These are phyloP conservation scores for Nothopassalora personata DNA, from an alignment of 2,329 filamentous ascomycete genomes.

Conservation along the genomic window DNA sequence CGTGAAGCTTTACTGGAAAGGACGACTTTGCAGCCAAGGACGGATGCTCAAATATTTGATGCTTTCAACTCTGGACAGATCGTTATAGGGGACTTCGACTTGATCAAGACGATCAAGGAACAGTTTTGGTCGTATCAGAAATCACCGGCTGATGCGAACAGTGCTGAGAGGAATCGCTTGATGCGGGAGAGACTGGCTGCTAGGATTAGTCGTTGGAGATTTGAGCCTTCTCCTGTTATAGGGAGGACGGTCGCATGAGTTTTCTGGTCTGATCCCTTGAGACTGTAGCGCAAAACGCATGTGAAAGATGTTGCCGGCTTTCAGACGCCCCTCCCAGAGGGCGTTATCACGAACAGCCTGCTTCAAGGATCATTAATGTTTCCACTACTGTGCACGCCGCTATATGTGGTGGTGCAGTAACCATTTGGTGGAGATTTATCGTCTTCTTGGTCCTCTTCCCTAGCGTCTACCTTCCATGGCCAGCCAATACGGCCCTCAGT, in stretches of 20 bases:
- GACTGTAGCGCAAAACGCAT: background rate
- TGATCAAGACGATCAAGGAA: slow-evolving; percentile 39
- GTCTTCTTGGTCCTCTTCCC: too few species aligned
- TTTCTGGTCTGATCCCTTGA: background rate
- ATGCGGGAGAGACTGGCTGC: slow-evolving; percentile 15
- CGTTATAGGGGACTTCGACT: slow-evolving; percentile 41
- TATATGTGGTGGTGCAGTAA: too few species aligned
- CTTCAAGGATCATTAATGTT: too few species aligned
- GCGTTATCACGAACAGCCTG: too few species aligned
- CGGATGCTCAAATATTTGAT: slow-evolving; percentile 38
- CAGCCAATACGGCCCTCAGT: too few species aligned
- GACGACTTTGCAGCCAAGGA: slow-evolving; percentile 17
- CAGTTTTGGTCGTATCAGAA: slow-evolving; percentile 38
- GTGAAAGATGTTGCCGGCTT: too few species aligned
- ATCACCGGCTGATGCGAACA: slow-evolving; percentile 17
- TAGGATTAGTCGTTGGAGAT: slow-evolving; percentile 6
- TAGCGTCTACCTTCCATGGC: too few species aligned
- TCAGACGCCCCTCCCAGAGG: too few species aligned
- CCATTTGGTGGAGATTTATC: too few species aligned
- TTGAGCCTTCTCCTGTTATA: background rate
- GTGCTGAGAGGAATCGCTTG: slow-evolving; percentile 4
- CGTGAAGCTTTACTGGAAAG: slow-evolving; percentile 16
- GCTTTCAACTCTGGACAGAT: slow-evolving; percentile 45
- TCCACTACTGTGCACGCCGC: too few species aligned
- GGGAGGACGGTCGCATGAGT: background rate